Evolutionary conservation across 2,329 filamentous ascomycete genomes (phyloP), one percentile per base, ranked within the genome.

Genomic region (Tolypocladium capitatum): DNA sequence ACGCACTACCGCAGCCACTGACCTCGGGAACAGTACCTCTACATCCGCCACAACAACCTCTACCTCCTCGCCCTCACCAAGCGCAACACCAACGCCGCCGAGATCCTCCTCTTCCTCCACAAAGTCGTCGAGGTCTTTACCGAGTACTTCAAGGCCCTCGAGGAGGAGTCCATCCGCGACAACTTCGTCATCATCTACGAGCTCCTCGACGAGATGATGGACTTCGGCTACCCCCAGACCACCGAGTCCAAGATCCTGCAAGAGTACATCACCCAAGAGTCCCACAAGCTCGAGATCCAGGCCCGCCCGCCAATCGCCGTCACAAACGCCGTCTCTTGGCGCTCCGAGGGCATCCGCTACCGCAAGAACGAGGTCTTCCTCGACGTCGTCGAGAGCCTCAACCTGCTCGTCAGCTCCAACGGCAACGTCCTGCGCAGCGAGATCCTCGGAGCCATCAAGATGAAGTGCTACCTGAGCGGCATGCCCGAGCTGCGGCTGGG

Each of bases 151-250:
- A 98, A 98, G 68, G 91, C 94, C 54, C 77, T 98, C 51, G 92
- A 98, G 68, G 92, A 98, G 68, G 92, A 98, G 69, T 95, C 88
- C 59, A 98, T 98, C 65, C 82, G 92, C 58, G 92, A 98, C 74
- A 98, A 98, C 73, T 98, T 98, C 64, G 92, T 98, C 66, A 83
- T 98, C 63, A 98, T 98, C 62, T 98, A 98, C 74, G 92, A 98
- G 69, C 71, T 98, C 52, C 79, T 98, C 53, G 92, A 98, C 63
- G 92, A 98, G 73, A 98, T 98, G 92, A 98, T 98, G 92, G 92
- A 98, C 69, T 98, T 98, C 74, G 92, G 92, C 53, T 96, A 98
- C 66, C 92, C 92, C 6, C 92, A 98, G 68, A 98, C 92, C 10
- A 98, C 92, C 55, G 92, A 98, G 68, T 87, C 81, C 66, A 98